Evolutionary conservation across 257 asterid species (phyloP).

Genomic region (Catharanthus roseus): DNA sequence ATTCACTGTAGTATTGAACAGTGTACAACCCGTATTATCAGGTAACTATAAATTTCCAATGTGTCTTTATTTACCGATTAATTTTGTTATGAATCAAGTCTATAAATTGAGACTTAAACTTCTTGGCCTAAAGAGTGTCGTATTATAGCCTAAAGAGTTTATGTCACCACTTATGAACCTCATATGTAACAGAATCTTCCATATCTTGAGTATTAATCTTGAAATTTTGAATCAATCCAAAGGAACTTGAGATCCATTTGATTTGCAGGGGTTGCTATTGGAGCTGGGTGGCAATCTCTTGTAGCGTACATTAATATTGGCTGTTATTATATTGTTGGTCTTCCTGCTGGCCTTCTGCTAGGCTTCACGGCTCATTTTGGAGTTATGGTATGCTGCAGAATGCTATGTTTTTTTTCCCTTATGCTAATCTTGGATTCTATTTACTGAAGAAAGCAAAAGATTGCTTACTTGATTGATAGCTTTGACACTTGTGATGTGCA

Average conservation of each 20-base stretch:
- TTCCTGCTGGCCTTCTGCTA: conserved; percentile 63
- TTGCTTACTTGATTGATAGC: not conserved
- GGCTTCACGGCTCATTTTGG: conserved; percentile 58
- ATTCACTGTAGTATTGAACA: conserved; percentile 51
- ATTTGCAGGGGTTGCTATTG: conserved; percentile 75
- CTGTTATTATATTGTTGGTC: conserved; percentile 66
- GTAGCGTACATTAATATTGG: conserved; percentile 72
- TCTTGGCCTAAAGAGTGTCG: too few species aligned
- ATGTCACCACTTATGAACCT: too few species aligned
- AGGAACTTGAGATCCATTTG: not conserved
- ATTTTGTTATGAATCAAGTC: too few species aligned
- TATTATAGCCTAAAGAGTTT: too few species aligned
- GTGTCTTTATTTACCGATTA: too few species aligned
- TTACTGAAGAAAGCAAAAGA: not conserved
- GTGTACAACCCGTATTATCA: conserved; percentile 82
- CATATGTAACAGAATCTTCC: too few species aligned
- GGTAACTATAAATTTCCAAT: conserved; percentile 31
- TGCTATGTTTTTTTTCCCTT: not conserved
- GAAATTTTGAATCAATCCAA: not conserved
- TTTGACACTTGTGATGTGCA: too few species aligned
- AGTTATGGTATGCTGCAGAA: conserved; percentile 44
- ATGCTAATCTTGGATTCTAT: not conserved
- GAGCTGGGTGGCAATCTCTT: conserved; percentile 90
- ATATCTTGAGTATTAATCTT: too few species aligned
- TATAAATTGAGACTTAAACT: too few species aligned